Evolutionary conservation across 345 rosid genomes (phyloP), one percentile per base, ranked within the genome.

Genomic region (Carallia pectinifolia): DNA sequence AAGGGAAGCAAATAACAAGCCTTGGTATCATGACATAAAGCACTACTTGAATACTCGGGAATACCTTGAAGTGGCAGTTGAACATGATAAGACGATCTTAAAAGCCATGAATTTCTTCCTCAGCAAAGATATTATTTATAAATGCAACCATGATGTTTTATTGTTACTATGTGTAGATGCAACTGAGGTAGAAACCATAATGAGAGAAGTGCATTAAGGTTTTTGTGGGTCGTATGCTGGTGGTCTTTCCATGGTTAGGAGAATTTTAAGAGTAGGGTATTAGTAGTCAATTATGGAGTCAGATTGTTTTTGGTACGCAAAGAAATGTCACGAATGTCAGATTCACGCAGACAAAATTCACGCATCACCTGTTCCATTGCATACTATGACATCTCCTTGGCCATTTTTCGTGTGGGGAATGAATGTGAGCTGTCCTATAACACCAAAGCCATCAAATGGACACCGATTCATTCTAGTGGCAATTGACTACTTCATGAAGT

Each of bases 101-200:
- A 3, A 2, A 40, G 3, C 5, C 0, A 5, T 47, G 0, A 40
- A 9, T 40, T 40, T 12, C 34, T 40, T 40, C 13, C 15, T 40
- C 4, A 40, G 10, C 9, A 0, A 2, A 9, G 15, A 40, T 5
- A 40, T 10, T 10, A 2, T 40, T 0, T 40, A 10, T 10, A 40
- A 40, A 0, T 2, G 15, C 3, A 23, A 10, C 5, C 6, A 19
- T 2, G 1, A 64, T 0, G 1, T 0, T 0, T 2, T 23, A 0
- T 39, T 23, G 0, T 0, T 47, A 0, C 5, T 12, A 1, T 64
- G 27, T 6, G 4, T 13, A 4, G 61, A 53, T 34, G 64, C 16
- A 0, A 6, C 64, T 3, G 59, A 61, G 4, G 27, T 36, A 6
- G 0, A 40, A 40, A 40, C 0, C 9, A 40, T 40, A 0, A 40